Percentiles rank a stretch among this genome's conserved stretches.
These are phyloP conservation scores for Ogataea nakhonphanomensis DNA, from an alignment of 805 yeast genomes.

Conservation along the genomic window DNA sequence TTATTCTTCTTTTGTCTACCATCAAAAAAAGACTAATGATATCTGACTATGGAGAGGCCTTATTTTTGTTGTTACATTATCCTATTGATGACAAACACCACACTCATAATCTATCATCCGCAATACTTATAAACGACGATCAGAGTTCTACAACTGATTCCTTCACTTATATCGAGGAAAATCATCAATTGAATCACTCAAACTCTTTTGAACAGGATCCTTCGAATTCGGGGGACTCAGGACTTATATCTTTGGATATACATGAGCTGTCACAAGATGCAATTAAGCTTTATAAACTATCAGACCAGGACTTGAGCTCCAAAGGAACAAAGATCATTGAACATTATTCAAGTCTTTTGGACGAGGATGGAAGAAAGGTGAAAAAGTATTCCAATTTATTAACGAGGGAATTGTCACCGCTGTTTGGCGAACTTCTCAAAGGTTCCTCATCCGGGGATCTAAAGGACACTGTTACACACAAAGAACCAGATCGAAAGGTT, in stretches of 20 bases:
- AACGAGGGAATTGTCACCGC: conserved; percentile 9
- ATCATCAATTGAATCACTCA: conserved; percentile 16
- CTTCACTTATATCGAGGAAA: conserved; percentile 26
- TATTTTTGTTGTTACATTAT: conserved; percentile 47
- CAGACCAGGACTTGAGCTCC: conserved; percentile 12
- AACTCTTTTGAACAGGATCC: conserved; percentile 9
- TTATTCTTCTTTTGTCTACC: conserved; percentile 41
- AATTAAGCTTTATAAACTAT: conserved; percentile 15
- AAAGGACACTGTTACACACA: neutral
- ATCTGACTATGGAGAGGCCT: conserved; percentile 51
- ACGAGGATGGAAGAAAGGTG: conserved; percentile 20
- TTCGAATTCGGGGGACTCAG: neutral
- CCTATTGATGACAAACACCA: conserved; percentile 29
- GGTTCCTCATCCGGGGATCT: conserved; percentile 13
- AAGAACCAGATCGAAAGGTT: neutral
- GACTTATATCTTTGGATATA: conserved; percentile 12
- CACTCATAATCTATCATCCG: conserved; percentile 11
- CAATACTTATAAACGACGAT: conserved; percentile 15
- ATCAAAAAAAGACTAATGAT: conserved; percentile 42
- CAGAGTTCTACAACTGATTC: conserved; percentile 10
- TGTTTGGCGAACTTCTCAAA: conserved; percentile 13
- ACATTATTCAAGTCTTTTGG: conserved; percentile 21
- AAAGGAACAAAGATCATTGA: conserved; percentile 19
- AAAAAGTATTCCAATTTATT: conserved; percentile 16
- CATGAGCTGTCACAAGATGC: conserved; percentile 19